Percentiles rank a stretch among this genome's conserved stretches.
Conservation (phyloP, 495 filamentous ascomycete species). For the Corynascus novoguineensis region DNA sequence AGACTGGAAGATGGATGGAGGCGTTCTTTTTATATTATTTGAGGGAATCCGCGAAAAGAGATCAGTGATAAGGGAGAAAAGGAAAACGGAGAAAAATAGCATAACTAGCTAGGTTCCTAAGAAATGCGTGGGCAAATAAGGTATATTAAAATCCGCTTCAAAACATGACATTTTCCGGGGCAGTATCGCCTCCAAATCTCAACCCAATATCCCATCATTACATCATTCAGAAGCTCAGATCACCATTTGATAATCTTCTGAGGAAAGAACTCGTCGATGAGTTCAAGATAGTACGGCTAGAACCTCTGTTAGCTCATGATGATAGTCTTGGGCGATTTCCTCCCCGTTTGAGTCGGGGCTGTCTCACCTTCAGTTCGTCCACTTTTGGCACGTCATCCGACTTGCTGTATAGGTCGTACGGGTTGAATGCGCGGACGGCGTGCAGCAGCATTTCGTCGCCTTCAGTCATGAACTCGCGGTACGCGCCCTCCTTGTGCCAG, state of each 20-base stretch:
- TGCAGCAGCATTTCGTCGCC: conserved; percentile 72
- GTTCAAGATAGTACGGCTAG: conserved; percentile 73
- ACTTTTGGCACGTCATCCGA: conserved; percentile 71
- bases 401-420: conserved; percentile 90
- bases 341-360: background rate
- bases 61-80: no score
- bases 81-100: no score
- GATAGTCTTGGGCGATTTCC: background rate
- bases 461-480: conserved; percentile 72
- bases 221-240: background rate
- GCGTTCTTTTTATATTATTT: no score
- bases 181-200: background rate
- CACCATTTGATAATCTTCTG: conserved; percentile 73
- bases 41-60: no score
- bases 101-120: no score
- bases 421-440: conserved; percentile 81
- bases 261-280: conserved; percentile 83
- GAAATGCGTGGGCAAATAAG: no score
- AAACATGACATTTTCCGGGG: no score
- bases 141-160: no score
- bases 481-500: conserved; percentile 77
- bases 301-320: background rate
- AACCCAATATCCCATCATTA: background rate
- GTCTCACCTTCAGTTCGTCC: conserved; percentile 61
- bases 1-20: no score